Evolutionary conservation across 768 basidiomycete genomes (phyloP).

Genomic region (Pisolithus albus): DNA sequence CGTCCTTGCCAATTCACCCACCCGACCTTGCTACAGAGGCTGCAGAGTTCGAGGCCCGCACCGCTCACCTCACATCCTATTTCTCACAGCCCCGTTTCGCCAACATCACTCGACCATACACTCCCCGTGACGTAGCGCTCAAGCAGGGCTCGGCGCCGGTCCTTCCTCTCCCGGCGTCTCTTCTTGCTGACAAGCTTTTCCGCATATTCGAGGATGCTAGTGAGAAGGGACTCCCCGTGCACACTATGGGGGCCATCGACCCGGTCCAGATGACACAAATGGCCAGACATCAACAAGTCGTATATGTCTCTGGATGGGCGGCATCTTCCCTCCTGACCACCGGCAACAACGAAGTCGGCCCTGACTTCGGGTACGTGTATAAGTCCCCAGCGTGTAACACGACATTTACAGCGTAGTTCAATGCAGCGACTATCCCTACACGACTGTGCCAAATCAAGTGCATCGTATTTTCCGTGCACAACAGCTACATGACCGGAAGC

Average conservation of each 20-base stretch:
- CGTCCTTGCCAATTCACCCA: slow-evolving; percentile 49
- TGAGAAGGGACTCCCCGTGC: slow-evolving; percentile 60
- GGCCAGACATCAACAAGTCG: slow-evolving; percentile 77
- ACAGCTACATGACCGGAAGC: slow-evolving; percentile 87
- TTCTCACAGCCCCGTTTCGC: slow-evolving; percentile 71
- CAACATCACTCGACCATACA: slow-evolving; percentile 70
- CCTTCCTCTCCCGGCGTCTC: slow-evolving; percentile 63
- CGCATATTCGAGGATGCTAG: slow-evolving; percentile 56
- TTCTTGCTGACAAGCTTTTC: slow-evolving; percentile 86
- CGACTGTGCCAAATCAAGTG: slow-evolving; percentile 93
- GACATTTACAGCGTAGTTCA: slow-evolving; percentile 1
- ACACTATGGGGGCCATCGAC: slow-evolving; percentile 91
- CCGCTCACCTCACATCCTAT: slow-evolving; percentile 62
- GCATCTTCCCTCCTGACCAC: slow-evolving; percentile 82
- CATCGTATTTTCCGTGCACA: slow-evolving; percentile 88
- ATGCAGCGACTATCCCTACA: slow-evolving; percentile 86
- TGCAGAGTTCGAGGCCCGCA: slow-evolving; percentile 51
- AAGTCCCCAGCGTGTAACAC: not conserved
- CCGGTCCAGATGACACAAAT: slow-evolving; percentile 94
- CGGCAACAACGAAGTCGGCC: slow-evolving; percentile 86
- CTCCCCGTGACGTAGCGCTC: slow-evolving; percentile 69
- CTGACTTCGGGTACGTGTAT: slow-evolving; percentile 66
- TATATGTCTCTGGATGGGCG: slow-evolving; percentile 94
- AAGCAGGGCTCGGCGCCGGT: slow-evolving; percentile 88
- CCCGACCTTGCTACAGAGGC: slow-evolving; percentile 54